phyloP scores from a whole-genome alignment of 768 basidiomycete species.

The Boletus edulis region DNA sequence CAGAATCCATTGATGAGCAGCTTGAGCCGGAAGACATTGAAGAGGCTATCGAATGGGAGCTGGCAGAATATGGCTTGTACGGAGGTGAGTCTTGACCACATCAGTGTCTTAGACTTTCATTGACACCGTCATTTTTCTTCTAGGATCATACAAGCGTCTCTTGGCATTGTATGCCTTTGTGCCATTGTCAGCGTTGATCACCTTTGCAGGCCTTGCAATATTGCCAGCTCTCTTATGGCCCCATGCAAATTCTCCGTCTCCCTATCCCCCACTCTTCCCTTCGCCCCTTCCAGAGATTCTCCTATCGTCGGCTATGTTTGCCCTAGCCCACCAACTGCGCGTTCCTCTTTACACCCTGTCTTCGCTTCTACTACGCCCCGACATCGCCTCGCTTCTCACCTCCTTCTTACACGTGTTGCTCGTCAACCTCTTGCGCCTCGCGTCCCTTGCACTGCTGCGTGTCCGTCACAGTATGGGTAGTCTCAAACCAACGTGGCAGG shows the following conservation, averaged over 20 bases:
- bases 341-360: conserved; percentile 35
- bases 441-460: conserved; percentile 51
- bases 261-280: conserved; percentile 50
- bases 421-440: conserved; percentile 52
- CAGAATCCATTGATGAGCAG: conserved; percentile 13
- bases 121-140: conserved; percentile 1
- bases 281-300: conserved; percentile 67
- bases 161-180: conserved; percentile 57
- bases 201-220: conserved; percentile 48
- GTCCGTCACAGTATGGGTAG: conserved; percentile 43
- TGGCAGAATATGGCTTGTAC: conserved; percentile 51
- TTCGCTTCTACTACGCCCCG: conserved; percentile 26
- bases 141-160: conserved; percentile 63
- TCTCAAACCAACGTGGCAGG: conserved; percentile 50
- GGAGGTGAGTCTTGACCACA: conserved; percentile 34
- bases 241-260: conserved; percentile 32
- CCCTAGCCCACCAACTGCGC: conserved; percentile 31
- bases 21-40: conserved; percentile 34
- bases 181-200: conserved; percentile 50
- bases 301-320: conserved; percentile 55
- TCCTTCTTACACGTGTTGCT: conserved; percentile 48
- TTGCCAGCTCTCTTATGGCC: conserved; percentile 53
- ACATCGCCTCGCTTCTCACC: conserved; percentile 35
- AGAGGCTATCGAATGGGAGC: conserved; percentile 44
- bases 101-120: neutral